Percentiles rank a stretch among this genome's conserved stretches.
Conservation (phyloP, 2,329 filamentous ascomycete species). For the Beauveria rudraprayagi region DNA sequence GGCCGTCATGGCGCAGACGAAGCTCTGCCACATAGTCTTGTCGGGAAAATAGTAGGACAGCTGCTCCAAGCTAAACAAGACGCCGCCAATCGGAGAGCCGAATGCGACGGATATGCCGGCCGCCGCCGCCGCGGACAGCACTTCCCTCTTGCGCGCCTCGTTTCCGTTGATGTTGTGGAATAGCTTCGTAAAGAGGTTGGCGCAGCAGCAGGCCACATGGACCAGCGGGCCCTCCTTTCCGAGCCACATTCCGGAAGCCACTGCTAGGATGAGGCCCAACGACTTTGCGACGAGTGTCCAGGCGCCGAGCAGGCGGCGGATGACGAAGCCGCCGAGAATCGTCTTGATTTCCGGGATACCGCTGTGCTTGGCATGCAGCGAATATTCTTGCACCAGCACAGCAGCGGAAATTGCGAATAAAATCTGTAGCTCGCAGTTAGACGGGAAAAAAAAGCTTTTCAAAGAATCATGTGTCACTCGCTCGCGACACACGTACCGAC, state of each 20-base stretch:
- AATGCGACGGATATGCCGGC: conserved; percentile 92
- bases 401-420: conserved; percentile 71
- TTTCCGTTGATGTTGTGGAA: conserved; percentile 74
- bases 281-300: conserved; percentile 92
- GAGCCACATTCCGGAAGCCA: conserved; percentile 91
- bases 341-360: conserved; percentile 98
- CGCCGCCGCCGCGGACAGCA: conserved; percentile 84
- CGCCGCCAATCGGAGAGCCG: conserved; percentile 86
- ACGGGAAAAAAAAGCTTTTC: background rate
- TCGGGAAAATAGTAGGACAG: conserved; percentile 96
- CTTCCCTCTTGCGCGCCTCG: conserved; percentile 89
- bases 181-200: conserved; percentile 74
- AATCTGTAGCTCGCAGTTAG: conserved; percentile 39
- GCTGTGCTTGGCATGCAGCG: conserved; percentile 83
- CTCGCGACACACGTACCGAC: conserved; percentile 50
- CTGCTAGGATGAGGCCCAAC: conserved; percentile 80
- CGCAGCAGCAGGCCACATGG: conserved; percentile 93
- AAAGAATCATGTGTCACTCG: no score
- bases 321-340: conserved; percentile 86
- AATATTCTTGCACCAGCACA: conserved; percentile 74
- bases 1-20: conserved; percentile 98
- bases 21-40: conserved; percentile 99
- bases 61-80: conserved; percentile 94
- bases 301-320: conserved; percentile 72
- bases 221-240: conserved; percentile 94